Evolutionary conservation across 2,329 filamentous ascomycete genomes (phyloP).

Genomic region (Elsinoe australis): DNA sequence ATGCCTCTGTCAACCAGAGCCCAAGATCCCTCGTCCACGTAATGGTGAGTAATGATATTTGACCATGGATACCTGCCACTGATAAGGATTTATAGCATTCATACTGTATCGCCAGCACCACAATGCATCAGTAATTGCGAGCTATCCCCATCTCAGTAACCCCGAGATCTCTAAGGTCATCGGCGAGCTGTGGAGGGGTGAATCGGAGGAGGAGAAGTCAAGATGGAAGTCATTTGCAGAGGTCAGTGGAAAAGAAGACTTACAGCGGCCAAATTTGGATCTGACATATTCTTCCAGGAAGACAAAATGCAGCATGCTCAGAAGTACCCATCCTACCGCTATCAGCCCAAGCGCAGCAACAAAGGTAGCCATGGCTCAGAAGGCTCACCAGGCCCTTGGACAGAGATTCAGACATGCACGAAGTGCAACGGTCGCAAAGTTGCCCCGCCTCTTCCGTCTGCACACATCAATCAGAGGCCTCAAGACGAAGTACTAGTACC

Average conservation of each 20-base stretch:
- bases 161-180: slow-evolving; percentile 97
- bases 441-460: slow-evolving; percentile 30
- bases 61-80: no score
- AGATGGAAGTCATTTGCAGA: slow-evolving; percentile 86
- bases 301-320: slow-evolving; percentile 84
- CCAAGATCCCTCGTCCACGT: slow-evolving; percentile 62
- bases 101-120: slow-evolving; percentile 94
- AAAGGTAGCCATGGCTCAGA: slow-evolving; percentile 21
- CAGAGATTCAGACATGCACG: slow-evolving; percentile 49
- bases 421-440: slow-evolving; percentile 63
- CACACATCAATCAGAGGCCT: slow-evolving; percentile 18
- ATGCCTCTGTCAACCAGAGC: slow-evolving; percentile 63
- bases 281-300: no score
- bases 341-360: slow-evolving; percentile 62
- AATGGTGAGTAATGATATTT: slow-evolving; percentile 60
- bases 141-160: slow-evolving; percentile 84
- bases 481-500: no score
- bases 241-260: slow-evolving; percentile 39
- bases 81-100: slow-evolving; percentile 61
- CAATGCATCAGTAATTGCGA: slow-evolving; percentile 70
- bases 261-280: no score
- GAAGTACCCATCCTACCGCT: slow-evolving; percentile 89
- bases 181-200: slow-evolving; percentile 79
- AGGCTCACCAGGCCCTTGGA: slow-evolving; percentile 22
- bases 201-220: slow-evolving; percentile 65